These are phyloP conservation scores for Pleoardoris graminearum DNA, from an alignment of 2,329 filamentous ascomycete species.

Conservation along the genomic window DNA sequence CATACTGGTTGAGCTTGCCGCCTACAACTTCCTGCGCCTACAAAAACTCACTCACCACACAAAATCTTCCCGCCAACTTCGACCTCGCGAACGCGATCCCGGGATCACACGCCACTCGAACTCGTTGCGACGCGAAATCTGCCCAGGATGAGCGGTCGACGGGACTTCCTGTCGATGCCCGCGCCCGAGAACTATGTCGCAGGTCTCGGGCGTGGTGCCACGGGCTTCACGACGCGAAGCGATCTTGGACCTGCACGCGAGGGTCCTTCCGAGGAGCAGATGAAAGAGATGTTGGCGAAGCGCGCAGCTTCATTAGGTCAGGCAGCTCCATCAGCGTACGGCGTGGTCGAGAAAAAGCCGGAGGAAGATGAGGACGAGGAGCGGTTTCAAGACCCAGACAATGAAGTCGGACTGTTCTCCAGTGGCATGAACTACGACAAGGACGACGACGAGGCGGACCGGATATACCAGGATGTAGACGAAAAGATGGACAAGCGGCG, in stretches of 20 bases:
- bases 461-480: conserved; percentile 93
- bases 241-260: conserved; percentile 94
- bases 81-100: not conserved
- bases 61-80: not conserved
- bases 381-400: conserved; percentile 94
- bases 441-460: conserved; percentile 96
- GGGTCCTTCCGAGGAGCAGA: conserved; percentile 95
- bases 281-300: conserved; percentile 95
- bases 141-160: conserved; percentile 62
- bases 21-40: not conserved
- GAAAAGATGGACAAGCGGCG: conserved; percentile 94
- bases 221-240: conserved; percentile 95
- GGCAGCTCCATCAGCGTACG: conserved; percentile 73
- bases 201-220: conserved; percentile 95
- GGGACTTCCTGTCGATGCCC: conserved; percentile 88
- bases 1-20: not conserved
- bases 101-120: too few species aligned
- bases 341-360: conserved; percentile 68
- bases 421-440: conserved; percentile 89
- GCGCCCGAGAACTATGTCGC: conserved; percentile 72
- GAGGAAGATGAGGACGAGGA: conserved; percentile 72
- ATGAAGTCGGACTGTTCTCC: conserved; percentile 93
- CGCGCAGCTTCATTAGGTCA: conserved; percentile 80
- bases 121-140: not conserved
- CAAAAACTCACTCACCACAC: not conserved